A percentile compares a stretch with the other conserved stretches of the same genome.
Conservation (phyloP, 139 green algal genomes). For the Ettlia oleoabundans region DNA sequence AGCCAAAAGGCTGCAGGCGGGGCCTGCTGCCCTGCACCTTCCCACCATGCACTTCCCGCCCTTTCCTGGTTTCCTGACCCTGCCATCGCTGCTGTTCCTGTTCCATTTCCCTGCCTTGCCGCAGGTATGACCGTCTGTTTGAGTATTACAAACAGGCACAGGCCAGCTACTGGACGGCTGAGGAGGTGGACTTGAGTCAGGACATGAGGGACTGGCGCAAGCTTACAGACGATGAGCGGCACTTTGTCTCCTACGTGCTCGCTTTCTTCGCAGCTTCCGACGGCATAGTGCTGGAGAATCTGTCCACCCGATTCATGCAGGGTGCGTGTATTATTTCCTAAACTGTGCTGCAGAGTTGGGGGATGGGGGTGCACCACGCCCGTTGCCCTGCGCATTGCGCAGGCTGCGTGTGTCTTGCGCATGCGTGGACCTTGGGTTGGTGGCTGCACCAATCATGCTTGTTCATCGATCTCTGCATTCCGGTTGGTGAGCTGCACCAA, state of each 20-base stretch:
- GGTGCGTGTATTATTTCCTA: slow-evolving; percentile 47
- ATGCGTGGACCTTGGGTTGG: no score
- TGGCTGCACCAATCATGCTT: no score
- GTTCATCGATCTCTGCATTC: no score
- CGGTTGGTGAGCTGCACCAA: no score
- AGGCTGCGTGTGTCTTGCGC: no score
- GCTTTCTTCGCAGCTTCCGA: slow-evolving; percentile 92
- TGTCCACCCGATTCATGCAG: slow-evolving; percentile 84
- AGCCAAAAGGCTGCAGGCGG: no score
- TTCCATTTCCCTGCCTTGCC: neutral
- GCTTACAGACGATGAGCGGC: slow-evolving; percentile 72
- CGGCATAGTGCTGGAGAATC: slow-evolving; percentile 91
- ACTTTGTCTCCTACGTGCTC: slow-evolving; percentile 87
- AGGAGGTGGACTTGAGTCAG: slow-evolving; percentile 81
- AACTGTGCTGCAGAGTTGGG: neutral
- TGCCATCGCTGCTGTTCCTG: neutral
- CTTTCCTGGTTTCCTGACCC: neutral
- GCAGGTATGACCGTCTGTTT: slow-evolving; percentile 48
- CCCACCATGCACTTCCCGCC: neutral
- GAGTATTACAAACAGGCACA: slow-evolving; percentile 82
- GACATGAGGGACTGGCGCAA: slow-evolving; percentile 72
- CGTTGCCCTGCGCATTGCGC: no score
- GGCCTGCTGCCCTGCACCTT: neutral
- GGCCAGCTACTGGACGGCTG: slow-evolving; percentile 80
- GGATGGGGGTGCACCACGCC: neutral